Evolutionary conservation across 108 stramenopile genomes (phyloP).

Genomic region (Asterionellopsis glacialis): DNA sequence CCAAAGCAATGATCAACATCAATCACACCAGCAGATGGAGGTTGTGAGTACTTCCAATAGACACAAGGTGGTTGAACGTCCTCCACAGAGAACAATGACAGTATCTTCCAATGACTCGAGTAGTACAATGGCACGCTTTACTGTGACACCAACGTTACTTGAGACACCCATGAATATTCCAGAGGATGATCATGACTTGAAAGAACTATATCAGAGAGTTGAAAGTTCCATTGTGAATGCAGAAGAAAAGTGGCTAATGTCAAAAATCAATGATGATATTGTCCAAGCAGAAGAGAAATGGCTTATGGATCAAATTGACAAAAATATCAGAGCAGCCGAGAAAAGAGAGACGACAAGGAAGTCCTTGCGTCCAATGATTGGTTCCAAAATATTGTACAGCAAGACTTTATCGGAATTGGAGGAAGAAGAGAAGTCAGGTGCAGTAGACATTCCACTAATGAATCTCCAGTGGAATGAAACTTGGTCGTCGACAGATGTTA

Average conservation of each 20-base stretch:
- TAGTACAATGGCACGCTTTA: too few species aligned
- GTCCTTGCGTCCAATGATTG: too few species aligned
- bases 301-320: constrained; percentile 1
- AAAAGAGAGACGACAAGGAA: background rate
- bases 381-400: too few species aligned
- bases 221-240: background rate
- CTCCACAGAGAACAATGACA: background rate
- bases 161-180: background rate
- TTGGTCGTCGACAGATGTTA: too few species aligned
- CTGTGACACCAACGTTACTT: background rate
- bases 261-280: background rate
- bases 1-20: too few species aligned
- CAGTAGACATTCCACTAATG: too few species aligned
- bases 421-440: too few species aligned
- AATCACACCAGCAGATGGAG: background rate
- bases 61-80: background rate
- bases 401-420: too few species aligned
- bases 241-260: constrained; percentile 1
- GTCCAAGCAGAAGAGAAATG: background rate
- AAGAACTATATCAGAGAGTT: background rate
- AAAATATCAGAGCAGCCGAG: background rate
- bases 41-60: background rate
- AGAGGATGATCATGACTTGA: background rate
- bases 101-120: background rate
- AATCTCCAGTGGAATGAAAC: too few species aligned